Base-by-base conservation (phyloP, 1,284 basidiomycete genomes). In the Ceratobasidium sp. region DNA sequence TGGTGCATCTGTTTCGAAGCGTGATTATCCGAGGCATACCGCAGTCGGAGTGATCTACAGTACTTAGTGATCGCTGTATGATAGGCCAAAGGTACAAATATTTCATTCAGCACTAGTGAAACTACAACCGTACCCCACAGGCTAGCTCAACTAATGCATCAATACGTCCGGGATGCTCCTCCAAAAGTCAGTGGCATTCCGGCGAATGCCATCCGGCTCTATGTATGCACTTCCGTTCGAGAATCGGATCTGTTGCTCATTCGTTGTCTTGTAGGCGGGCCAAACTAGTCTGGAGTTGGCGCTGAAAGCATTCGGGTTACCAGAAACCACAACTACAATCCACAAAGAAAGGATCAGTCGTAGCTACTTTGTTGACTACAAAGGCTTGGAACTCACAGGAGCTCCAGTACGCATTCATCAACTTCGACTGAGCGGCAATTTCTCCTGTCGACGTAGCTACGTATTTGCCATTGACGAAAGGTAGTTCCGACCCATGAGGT, bases 121-220 rank as follows among this genome's bases (percentile, higher is more conserved):
- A n/a, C 35, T 38, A 38, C 35, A 38, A 38, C 6, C 35, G 35
- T 38, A 11, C 35, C n/a, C n/a, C n/a, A 38, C 11, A 11, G 4
- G 11, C 35, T 11, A 11, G 35, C 35, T 11, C 11, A 38, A 28
- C 46, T 26, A 71, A n/a, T 71, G 67, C 67, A 71, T 71, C n/a
- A 71, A 23, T 1, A 59, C 46, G 32, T 71, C 55, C 0, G 67
- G 67, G 26, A 71, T 59, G 28, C 67, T 71, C 30, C 67, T 58
- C 67, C 67, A 71, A 41, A 71, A 71, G 44, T 71, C 67, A 21
- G 67, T 71, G 18, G 67, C 67, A 38, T 71, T 71, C 13, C 67
- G 55, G 7, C 67, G 54, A 9, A 71, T 71, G 32, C 50, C 50
- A 16, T 71, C 67, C 2, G 55, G 5, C 21, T 71, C 67, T 7